Evolutionary conservation across 2,329 filamentous ascomycete genomes (phyloP).

Genomic region (Fonsecaea pedrosoi): DNA sequence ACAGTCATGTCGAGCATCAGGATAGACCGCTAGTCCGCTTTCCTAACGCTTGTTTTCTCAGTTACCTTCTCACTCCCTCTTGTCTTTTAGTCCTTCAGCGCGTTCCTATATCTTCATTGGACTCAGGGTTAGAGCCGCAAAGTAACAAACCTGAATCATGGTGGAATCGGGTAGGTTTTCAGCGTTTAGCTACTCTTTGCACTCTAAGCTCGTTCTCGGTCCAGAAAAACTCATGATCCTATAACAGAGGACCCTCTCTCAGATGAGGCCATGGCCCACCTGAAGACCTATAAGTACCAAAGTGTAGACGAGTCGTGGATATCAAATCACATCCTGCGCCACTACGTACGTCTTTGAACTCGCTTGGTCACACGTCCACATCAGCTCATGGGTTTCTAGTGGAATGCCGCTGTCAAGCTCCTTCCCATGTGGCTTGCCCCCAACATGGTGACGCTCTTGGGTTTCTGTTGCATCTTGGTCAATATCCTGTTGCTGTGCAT

Average conservation of each 20-base stretch:
- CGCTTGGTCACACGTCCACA: conserved; percentile 17
- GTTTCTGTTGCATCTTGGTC: conserved; percentile 89
- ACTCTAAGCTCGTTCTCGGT: conserved; percentile 41
- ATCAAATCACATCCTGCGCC: conserved; percentile 89
- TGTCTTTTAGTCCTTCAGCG: not conserved
- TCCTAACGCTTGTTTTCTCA: not conserved
- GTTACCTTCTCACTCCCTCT: conserved; percentile 6
- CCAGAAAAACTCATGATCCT: conserved; percentile 39
- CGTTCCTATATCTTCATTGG: not conserved
- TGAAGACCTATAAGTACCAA: conserved; percentile 97
- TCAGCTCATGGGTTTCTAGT: conserved; percentile 61
- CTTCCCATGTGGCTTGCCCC: conserved; percentile 95
- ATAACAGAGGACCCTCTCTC: conserved; percentile 66
- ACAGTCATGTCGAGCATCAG: conserved; percentile 8
- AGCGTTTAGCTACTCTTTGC: not conserved
- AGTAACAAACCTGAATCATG: conserved; percentile 11
- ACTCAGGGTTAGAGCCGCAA: not conserved
- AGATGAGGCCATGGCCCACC: conserved; percentile 86
- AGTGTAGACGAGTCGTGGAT: conserved; percentile 94
- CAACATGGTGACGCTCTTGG: conserved; percentile 95
- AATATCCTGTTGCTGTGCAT: conserved; percentile 80
- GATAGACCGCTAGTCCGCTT: conserved; percentile 11
- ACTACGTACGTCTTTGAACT: conserved; percentile 71
- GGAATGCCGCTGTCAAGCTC: conserved; percentile 93
- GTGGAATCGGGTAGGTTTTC: conserved; percentile 25